Conservation (phyloP, 305 asterid genomes). For the Fraxinus nigra region DNA sequence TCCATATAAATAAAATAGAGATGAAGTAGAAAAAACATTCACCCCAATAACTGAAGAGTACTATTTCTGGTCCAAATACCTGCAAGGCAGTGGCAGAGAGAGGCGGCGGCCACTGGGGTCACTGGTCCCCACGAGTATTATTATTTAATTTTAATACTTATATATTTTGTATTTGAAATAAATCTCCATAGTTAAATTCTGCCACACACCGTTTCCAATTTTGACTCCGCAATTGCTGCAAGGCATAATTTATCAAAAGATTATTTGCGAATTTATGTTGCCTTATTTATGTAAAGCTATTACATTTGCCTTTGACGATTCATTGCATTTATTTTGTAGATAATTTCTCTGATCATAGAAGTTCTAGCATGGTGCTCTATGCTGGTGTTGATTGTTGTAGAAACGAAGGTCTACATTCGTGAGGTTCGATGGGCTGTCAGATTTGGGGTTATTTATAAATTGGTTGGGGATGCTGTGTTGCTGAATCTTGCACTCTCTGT, state of each 20-base stretch:
- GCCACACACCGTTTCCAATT: not conserved
- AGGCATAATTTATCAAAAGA: not conserved
- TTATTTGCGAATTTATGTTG: not conserved
- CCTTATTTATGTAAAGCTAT: slow-evolving; percentile 11
- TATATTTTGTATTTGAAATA: not conserved
- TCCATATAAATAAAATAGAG: not conserved
- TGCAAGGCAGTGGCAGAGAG: not conserved
- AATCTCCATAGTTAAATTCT: not conserved
- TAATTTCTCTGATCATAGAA: slow-evolving; percentile 61
- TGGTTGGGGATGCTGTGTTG: slow-evolving; percentile 82
- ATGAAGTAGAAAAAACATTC: not conserved
- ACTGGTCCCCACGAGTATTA: not conserved
- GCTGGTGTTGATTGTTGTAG: slow-evolving; percentile 66
- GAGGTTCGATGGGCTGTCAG: slow-evolving; percentile 88
- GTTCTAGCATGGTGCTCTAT: slow-evolving; percentile 76
- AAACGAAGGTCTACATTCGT: slow-evolving; percentile 65
- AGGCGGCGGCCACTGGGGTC: not conserved
- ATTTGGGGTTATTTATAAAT: slow-evolving; percentile 67
- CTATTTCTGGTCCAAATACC: not conserved
- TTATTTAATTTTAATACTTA: not conserved
- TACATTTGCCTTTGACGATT: slow-evolving; percentile 13
- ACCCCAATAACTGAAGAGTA: not conserved
- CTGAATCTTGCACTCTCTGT: slow-evolving; percentile 62
- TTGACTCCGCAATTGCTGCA: not conserved
- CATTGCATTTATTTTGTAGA: slow-evolving; percentile 36